Percentiles rank a stretch among this genome's conserved stretches.
Evolutionary conservation across 2,329 filamentous ascomycete genomes (phyloP).

Genomic region (Penicillium sp.): DNA sequence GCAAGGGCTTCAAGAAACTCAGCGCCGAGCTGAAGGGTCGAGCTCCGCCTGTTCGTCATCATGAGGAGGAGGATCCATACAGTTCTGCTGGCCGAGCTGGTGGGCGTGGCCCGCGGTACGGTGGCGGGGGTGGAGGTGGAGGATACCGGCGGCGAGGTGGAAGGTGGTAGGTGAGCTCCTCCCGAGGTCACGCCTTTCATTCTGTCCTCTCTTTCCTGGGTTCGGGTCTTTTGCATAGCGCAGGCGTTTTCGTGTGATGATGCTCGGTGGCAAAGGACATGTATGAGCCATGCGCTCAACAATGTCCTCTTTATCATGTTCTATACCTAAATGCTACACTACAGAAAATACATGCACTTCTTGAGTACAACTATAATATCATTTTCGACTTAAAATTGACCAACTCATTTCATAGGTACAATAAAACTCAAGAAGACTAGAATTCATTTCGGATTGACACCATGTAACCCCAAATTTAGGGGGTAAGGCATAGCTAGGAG

Average conservation of each 20-base stretch:
- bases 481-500: background rate
- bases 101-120: conserved; percentile 46
- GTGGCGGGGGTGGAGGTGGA: conserved; percentile 49
- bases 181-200: conserved; percentile 1
- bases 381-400: background rate
- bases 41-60: conserved; percentile 60
- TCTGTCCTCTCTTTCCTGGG: conserved; percentile 13
- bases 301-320: conserved; percentile 18
- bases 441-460: background rate
- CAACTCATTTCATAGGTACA: background rate
- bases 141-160: conserved; percentile 47
- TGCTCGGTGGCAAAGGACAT: conserved; percentile 27
- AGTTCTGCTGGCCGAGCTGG: conserved; percentile 45
- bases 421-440: background rate
- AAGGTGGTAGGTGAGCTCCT: conserved; percentile 38
- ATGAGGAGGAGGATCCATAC: conserved; percentile 57
- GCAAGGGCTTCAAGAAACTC: conserved; percentile 86
- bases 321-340: conserved; percentile 1
- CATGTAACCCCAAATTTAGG: background rate
- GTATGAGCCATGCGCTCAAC: conserved; percentile 25
- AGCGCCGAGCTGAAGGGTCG: conserved; percentile 82
- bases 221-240: conserved; percentile 43
- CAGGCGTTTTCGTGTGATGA: conserved; percentile 41
- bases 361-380: background rate
- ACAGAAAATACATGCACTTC: background rate